phyloP scores from a whole-genome alignment of 2,329 filamentous ascomycete genomes.

The Rutstroemia sp. region DNA sequence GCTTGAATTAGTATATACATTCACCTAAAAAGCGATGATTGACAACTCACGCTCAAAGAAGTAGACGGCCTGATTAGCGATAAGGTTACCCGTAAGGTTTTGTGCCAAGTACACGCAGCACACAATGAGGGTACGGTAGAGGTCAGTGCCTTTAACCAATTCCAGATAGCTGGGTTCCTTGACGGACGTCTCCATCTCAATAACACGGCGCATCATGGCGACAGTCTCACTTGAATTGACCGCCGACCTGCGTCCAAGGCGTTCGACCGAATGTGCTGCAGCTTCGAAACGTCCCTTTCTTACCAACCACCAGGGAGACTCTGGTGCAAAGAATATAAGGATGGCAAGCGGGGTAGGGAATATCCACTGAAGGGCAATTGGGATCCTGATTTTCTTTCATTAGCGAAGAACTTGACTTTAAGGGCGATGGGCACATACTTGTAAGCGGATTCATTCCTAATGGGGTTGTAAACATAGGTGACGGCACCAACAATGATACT shows the following conservation, averaged over 20 bases:
- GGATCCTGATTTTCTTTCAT: slow-evolving; percentile 34
- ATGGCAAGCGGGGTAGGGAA: slow-evolving; percentile 44
- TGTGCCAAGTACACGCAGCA: slow-evolving; percentile 52
- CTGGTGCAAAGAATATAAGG: slow-evolving; percentile 40
- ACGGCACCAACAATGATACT: slow-evolving; percentile 51
- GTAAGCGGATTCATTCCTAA: slow-evolving; percentile 31
- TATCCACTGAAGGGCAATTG: slow-evolving; percentile 46
- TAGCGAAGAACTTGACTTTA: slow-evolving; percentile 25
- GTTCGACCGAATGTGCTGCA: slow-evolving; percentile 31
- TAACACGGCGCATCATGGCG: slow-evolving; percentile 50
- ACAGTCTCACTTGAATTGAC: slow-evolving; percentile 42
- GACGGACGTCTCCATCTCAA: slow-evolving; percentile 42
- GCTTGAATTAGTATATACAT: slow-evolving; percentile 24
- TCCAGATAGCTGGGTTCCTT: slow-evolving; percentile 43
- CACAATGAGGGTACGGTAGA: slow-evolving; percentile 48
- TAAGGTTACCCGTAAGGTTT: slow-evolving; percentile 54
- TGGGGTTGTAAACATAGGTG: slow-evolving; percentile 45
- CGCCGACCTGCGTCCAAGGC: slow-evolving; percentile 33
- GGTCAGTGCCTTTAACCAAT: slow-evolving; percentile 47
- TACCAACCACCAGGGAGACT: slow-evolving; percentile 43
- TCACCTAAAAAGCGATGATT: slow-evolving; percentile 8
- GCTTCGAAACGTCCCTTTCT: slow-evolving; percentile 36
- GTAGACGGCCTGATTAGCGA: slow-evolving; percentile 55
- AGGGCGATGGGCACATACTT: slow-evolving; percentile 30
- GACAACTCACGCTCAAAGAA: slow-evolving; percentile 40